Evolutionary conservation across 2,329 filamentous ascomycete species (phyloP).

Genomic region (Xylariaceae sp.): DNA sequence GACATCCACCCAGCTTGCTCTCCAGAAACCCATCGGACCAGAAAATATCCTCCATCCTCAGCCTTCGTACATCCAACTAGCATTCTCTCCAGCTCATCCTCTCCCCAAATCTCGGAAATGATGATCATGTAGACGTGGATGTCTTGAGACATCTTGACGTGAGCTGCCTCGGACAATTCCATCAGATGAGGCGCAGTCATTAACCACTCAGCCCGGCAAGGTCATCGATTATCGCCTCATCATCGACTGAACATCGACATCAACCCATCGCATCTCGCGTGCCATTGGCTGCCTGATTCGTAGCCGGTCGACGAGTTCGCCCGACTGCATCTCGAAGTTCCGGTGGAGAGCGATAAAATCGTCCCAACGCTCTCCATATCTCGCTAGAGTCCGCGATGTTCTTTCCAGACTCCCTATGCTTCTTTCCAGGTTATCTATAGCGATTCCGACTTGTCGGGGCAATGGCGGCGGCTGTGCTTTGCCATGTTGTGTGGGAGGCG

Average conservation of each 20-base stretch:
- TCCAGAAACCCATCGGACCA: too few relatives aligned
- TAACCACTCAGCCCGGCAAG: too few relatives aligned
- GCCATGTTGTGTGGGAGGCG: constrained; percentile 39
- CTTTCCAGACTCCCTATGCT: constrained; percentile 52
- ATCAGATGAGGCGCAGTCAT: too few relatives aligned
- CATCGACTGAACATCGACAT: constrained; percentile 40
- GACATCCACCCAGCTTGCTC: too few relatives aligned
- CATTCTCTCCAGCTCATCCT: constrained; percentile 9
- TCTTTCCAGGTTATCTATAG: constrained; percentile 45
- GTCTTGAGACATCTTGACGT: too few relatives aligned
- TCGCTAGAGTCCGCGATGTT: constrained; percentile 48
- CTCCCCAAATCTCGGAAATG: too few relatives aligned
- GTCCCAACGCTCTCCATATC: constrained; percentile 58
- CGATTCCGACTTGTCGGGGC: constrained; percentile 26
- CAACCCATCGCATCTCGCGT: constrained; percentile 39
- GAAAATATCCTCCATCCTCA: too few relatives aligned
- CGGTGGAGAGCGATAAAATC: constrained; percentile 49
- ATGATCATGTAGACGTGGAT: too few relatives aligned
- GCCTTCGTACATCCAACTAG: constrained; percentile 2
- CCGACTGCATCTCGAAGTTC: constrained; percentile 48
- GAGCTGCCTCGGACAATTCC: too few relatives aligned
- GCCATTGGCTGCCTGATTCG: constrained; percentile 34
- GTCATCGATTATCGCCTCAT: constrained; percentile 25
- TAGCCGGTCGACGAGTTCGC: constrained; percentile 40
- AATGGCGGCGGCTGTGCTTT: constrained; percentile 49